Percentiles rank a stretch among this genome's conserved stretches.
Evolutionary conservation across 208 protist species (phyloP).

Genomic region (Lotmaria passim): DNA sequence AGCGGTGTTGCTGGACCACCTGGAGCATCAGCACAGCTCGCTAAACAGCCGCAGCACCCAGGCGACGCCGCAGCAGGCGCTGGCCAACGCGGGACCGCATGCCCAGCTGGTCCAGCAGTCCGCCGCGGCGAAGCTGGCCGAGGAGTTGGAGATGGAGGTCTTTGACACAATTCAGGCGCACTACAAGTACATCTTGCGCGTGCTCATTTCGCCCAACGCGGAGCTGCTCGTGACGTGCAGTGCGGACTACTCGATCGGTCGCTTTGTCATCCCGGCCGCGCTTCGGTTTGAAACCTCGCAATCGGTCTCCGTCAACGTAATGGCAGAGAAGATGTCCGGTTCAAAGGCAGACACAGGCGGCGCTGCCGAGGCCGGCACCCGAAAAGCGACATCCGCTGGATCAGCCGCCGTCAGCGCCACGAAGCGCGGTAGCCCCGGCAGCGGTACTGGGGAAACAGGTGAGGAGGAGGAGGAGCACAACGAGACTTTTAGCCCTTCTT

Average conservation of each 20-base stretch:
- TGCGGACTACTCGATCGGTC: constrained; percentile 85
- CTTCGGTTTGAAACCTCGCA: constrained; percentile 24
- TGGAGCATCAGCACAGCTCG: constrained; percentile 41
- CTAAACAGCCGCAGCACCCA: constrained; percentile 15
- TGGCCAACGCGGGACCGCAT: not conserved
- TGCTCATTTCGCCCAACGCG: constrained; percentile 71
- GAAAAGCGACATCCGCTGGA: too few relatives aligned
- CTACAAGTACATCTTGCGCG: constrained; percentile 90
- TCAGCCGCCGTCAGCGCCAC: too few relatives aligned
- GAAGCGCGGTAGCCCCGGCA: not conserved
- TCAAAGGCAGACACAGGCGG: not conserved
- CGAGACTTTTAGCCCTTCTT: constrained; percentile 18
- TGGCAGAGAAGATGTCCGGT: not conserved
- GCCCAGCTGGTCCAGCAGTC: constrained; percentile 8
- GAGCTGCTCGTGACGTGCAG: constrained; percentile 80
- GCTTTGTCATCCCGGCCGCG: constrained; percentile 60
- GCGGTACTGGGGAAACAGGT: not conserved
- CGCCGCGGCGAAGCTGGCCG: constrained; percentile 21
- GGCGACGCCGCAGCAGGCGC: constrained; percentile 7
- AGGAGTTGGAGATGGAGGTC: constrained; percentile 66
- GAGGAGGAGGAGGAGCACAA: constrained; percentile 17
- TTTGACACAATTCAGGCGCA: constrained; percentile 85
- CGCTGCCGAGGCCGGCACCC: not conserved
- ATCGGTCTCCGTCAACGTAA: not conserved
- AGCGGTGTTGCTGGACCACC: constrained; percentile 42